These are phyloP conservation scores for Fusarium chlamydosporum DNA, from an alignment of 2,329 filamentous ascomycete species.

Conservation along the genomic window DNA sequence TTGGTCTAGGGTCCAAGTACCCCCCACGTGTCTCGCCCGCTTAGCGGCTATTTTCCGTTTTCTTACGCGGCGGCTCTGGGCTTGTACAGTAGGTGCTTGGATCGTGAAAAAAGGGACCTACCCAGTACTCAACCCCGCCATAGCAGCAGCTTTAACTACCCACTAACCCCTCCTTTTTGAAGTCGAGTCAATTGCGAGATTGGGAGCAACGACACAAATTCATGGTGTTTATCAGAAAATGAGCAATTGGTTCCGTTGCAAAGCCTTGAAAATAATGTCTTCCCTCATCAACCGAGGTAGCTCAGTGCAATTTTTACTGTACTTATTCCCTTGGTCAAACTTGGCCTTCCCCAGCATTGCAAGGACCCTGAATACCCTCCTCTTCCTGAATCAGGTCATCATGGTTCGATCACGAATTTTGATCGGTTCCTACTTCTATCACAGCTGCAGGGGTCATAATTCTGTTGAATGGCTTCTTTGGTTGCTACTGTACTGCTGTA, in stretches of 20 bases:
- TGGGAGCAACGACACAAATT: not conserved
- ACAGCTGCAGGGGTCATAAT: slow-evolving; percentile 1
- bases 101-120: not conserved
- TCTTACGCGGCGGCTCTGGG: slow-evolving; percentile 29
- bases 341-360: not conserved
- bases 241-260: too few species aligned
- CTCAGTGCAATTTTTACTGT: too few species aligned
- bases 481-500: too few species aligned
- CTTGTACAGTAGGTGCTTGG: not conserved
- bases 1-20: slow-evolving; percentile 33
- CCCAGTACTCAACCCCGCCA: slow-evolving; percentile 37
- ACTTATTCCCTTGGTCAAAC: too few species aligned
- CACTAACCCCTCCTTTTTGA: slow-evolving; percentile 13
- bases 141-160: slow-evolving; percentile 3
- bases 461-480: slow-evolving; percentile 9
- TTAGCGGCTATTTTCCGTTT: slow-evolving; percentile 29
- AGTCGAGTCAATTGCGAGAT: not conserved
- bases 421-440: slow-evolving; percentile 6
- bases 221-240: not conserved
- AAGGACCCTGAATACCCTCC: slow-evolving; percentile 10
- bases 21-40: slow-evolving; percentile 40
- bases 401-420: slow-evolving; percentile 48
- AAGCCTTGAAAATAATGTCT: too few species aligned
- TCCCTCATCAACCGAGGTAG: too few species aligned
- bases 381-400: slow-evolving; percentile 43